Evolutionary conservation across 1,284 basidiomycete genomes (phyloP).

Genomic region (Cerrena zonata): DNA sequence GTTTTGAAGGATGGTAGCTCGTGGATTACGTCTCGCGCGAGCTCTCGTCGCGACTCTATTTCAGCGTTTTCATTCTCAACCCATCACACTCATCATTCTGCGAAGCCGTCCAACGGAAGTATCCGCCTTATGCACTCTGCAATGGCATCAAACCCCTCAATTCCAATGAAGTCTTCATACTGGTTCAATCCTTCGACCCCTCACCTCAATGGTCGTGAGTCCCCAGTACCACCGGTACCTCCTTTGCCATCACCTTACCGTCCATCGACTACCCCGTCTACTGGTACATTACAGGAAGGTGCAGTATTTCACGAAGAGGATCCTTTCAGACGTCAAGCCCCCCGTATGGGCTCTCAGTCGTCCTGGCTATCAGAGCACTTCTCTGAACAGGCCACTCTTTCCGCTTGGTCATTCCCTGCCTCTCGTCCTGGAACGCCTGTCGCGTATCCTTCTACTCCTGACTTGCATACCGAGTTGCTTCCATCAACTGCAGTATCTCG

Average conservation of each 20-base stretch:
- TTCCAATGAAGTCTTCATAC: slow-evolving; percentile 52
- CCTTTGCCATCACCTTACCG: slow-evolving; percentile 56
- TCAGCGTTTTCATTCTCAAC: slow-evolving; percentile 70
- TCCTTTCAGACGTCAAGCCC: slow-evolving; percentile 52
- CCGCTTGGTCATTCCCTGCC: slow-evolving; percentile 63
- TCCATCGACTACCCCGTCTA: slow-evolving; percentile 36
- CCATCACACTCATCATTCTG: slow-evolving; percentile 39
- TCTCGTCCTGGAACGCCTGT: slow-evolving; percentile 26
- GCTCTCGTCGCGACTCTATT: slow-evolving; percentile 49
- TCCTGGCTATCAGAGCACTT: slow-evolving; percentile 66
- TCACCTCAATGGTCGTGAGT: slow-evolving; percentile 25
- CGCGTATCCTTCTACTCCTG: slow-evolving; percentile 26
- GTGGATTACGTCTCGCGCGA: slow-evolving; percentile 65
- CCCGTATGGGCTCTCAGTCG: slow-evolving; percentile 52
- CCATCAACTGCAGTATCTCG: slow-evolving; percentile 29
- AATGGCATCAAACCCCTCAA: slow-evolving; percentile 38
- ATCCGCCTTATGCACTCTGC: slow-evolving; percentile 35
- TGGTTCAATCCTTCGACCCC: slow-evolving; percentile 51
- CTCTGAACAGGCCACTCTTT: slow-evolving; percentile 49
- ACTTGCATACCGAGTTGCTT: slow-evolving; percentile 39
- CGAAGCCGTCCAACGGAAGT: slow-evolving; percentile 28
- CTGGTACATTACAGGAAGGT: slow-evolving; percentile 8
- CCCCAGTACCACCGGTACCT: slow-evolving; percentile 53
- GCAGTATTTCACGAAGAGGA: slow-evolving; percentile 42
- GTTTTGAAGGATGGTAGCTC: slow-evolving; percentile 64